Percentiles rank a stretch among this genome's conserved stretches.
These are phyloP conservation scores for Harringtonia lauricola DNA, from an alignment of 2,329 filamentous ascomycete species.

Conservation along the genomic window DNA sequence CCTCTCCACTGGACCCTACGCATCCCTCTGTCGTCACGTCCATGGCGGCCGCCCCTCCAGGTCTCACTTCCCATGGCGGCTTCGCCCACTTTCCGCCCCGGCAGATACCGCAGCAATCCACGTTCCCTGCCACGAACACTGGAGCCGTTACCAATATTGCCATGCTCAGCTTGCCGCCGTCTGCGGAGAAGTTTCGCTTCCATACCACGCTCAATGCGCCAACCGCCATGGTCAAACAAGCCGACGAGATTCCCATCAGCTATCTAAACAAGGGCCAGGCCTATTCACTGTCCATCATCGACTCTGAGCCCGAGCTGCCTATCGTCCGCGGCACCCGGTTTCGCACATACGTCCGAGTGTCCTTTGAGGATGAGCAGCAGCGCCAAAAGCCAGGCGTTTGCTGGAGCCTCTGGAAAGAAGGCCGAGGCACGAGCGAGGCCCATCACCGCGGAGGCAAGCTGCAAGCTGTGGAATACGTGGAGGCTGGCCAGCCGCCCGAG, in stretches of 20 bases:
- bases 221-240: conserved; percentile 87
- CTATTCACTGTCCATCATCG: conserved; percentile 75
- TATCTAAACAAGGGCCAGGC: conserved; percentile 97
- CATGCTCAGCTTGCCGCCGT: conserved; percentile 36
- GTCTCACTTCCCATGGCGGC: conserved; percentile 1
- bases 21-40: conserved; percentile 16
- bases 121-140: background rate
- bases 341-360: conserved; percentile 86
- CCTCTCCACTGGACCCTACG: conserved; percentile 52
- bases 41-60: background rate
- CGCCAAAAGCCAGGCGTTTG: conserved; percentile 60
- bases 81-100: conserved; percentile 6
- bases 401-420: conserved; percentile 88
- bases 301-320: conserved; percentile 56
- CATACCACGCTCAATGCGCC: conserved; percentile 85
- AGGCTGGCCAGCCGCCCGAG: conserved; percentile 46
- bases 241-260: conserved; percentile 89
- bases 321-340: conserved; percentile 57
- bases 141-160: conserved; percentile 18
- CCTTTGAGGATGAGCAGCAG: conserved; percentile 94
- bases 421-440: conserved; percentile 87
- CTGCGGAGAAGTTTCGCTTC: conserved; percentile 71
- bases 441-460: conserved; percentile 87
- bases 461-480: conserved; percentile 91
- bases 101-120: conserved; percentile 3